phyloP scores from a whole-genome alignment of 441 rosid species.

The Dalechampia spathulata region DNA sequence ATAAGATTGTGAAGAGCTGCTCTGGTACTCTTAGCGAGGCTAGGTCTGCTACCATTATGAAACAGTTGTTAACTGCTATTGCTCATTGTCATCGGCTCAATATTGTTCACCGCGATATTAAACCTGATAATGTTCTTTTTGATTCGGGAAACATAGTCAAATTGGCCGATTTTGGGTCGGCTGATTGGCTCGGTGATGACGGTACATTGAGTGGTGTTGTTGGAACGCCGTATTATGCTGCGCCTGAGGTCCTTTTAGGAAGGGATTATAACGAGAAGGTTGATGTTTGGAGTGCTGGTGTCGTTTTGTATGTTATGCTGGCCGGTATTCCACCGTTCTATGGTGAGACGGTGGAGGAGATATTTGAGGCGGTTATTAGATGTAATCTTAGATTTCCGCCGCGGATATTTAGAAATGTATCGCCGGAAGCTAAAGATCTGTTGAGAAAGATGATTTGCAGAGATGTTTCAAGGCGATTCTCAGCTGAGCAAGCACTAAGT shows the following conservation, averaged over 20 bases:
- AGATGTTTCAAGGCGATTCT: slow-evolving; percentile 64
- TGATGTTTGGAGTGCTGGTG: slow-evolving; percentile 87
- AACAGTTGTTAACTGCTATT: slow-evolving; percentile 38
- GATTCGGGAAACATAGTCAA: slow-evolving; percentile 26
- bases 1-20: slow-evolving; percentile 11
- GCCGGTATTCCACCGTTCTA: slow-evolving; percentile 74
- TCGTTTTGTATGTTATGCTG: slow-evolving; percentile 72
- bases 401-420: slow-evolving; percentile 41
- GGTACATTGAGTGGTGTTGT: slow-evolving; percentile 51
- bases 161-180: slow-evolving; percentile 59
- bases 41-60: slow-evolving; percentile 21
- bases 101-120: slow-evolving; percentile 55
- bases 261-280: slow-evolving; percentile 58
- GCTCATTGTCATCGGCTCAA: slow-evolving; percentile 47
- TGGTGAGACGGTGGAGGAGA: slow-evolving; percentile 64
- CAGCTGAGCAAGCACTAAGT: slow-evolving; percentile 85
- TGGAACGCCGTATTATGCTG: slow-evolving; percentile 91
- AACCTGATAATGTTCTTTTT: slow-evolving; percentile 57
- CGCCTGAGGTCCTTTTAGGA: slow-evolving; percentile 80
- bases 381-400: slow-evolving; percentile 71
- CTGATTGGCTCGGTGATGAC: slow-evolving; percentile 25
- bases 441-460: slow-evolving; percentile 63
- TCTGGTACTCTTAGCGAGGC: slow-evolving; percentile 30
- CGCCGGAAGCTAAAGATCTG: slow-evolving; percentile 64
- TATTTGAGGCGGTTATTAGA: slow-evolving; percentile 63